Base-by-base conservation (phyloP, 2,329 filamentous ascomycete genomes). In the Teratosphaeria zuluensis region DNA sequence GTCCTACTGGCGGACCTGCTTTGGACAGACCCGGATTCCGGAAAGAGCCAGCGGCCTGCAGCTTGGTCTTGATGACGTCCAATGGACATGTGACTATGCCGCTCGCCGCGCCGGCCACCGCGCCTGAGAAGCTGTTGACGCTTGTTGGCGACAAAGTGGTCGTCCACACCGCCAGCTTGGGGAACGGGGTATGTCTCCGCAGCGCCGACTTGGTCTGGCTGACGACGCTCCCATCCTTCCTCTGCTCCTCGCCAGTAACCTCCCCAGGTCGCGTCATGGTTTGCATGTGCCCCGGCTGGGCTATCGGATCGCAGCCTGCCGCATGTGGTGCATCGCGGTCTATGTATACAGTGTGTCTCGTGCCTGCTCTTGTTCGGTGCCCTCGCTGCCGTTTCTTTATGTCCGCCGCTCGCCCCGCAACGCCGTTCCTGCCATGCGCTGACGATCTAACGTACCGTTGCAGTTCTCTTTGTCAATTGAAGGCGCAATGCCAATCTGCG, bases 21-120 rank as follows among this genome's bases (percentile, higher is more conserved):
- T 51, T 55, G 12, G 52, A 53, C 9, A 56, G 53, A 11, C 57
- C 62, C 5, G 60, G 57, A 74, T 78, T 66, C 76, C 81, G 65
- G 74, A 95, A 95, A 21, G 90, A 89, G 63, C 92, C 92, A 73
- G 97, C 94, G 16, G 92, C 92, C 74, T 99, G 94, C 61, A 99
- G 77, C 75, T 96, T 97, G 52, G 94, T 99, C 79, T 99, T 99
- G 75, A 99, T 97, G 62, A 99, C 94, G 79, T 99, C 94, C 66
- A 99, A 85, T 51, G 94, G 94, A 73, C 94, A 99, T 56, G 92
- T 97, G 64, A 96, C 89, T 58, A 99, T 84, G 55, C 94, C 94
- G 7, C 92, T 96, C 24, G 90, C 91, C 69, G 97, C 90, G 55
- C 94, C 94, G 55, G 92, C 92, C 59, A 90, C 81, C 54, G 92